Evolutionary conservation across 2,329 filamentous ascomycete genomes (phyloP), one percentile per base, ranked within the genome.

Genomic region (Diaporthe ilicicola): DNA sequence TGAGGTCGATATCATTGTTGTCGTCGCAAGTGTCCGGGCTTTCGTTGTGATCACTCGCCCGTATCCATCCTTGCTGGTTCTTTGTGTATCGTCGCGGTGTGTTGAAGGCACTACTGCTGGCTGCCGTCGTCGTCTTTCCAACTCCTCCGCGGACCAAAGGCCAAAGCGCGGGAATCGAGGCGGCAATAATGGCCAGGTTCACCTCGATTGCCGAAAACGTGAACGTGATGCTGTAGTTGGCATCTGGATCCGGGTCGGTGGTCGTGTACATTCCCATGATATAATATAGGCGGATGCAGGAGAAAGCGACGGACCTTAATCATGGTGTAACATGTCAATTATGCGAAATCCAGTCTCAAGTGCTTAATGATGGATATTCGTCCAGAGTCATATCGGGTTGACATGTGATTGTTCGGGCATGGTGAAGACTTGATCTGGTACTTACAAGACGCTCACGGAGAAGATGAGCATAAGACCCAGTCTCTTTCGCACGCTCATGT

Each of bases 401-500:
- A 27, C 27, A 3, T 32, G 22, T 34, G 19, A 34, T 19, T 37
- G 4, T n/a, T 9, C 19, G 19, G 4, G 46, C 24, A 4, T n/a
- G 4, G 27, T 32, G 2, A 17, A 9, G 17, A 32, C 2, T 13
- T 10, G n/a, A 19, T n/a, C 8, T 27, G 37, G 6, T 13, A 59
- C 54, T 59, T 17, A 59, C 54, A 59, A 42, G 24, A 59, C 3
- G 34, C 54, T 42, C 15, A 59, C 54, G 4, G 80, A 71, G 67
- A 84, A 85, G 7, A 85, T 79, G 12, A 78, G 73, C 50, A 84
- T 78, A 5, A 84, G 73, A 1, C 81, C 82, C 15, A 81, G 74
- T 71, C 84, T 84, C 15, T 79, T 78, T 39, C 76, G 78, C 24
- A 73, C 75, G 7, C 78, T 77, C 75, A 85, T 83, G 44, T 81